Base-by-base conservation (phyloP, 2,329 filamentous ascomycete genomes). In the Neurospora sp. region DNA sequence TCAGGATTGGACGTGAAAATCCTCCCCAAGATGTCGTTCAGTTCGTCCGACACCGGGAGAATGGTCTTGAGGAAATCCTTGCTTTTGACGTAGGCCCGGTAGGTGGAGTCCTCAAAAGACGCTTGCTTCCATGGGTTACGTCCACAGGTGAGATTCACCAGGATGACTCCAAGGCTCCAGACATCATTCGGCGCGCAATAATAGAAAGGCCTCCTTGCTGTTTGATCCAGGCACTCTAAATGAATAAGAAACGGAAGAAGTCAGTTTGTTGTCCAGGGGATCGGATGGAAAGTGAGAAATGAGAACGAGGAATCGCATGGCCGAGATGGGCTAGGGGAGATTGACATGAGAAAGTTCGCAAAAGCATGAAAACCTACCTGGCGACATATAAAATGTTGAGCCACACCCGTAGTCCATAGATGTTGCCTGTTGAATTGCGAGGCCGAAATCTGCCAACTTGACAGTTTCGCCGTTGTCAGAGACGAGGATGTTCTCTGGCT, bases 91-190 rank as follows among this genome's bases (percentile, higher is more conserved):
- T 92, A 98, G 69, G 94, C 94, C 77, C 91, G 89, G 86, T 98
- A 99, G 66, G 96, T 98, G 73, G 93, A 93, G 81, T 99, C 96
- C 80, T 97, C 93, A 75, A 89, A 85, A 12, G 93, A 97, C 72
- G 96, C 96, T 79, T 96, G 91, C 83, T 98, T 98, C 96, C 96
- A 99, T 71, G 96, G 96, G 82, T 99, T 99, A 80, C 96, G 93
- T 78, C 96, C 96, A 82, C 96, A 99, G 68, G 93, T 97, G 75
- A 99, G 86, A 84, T 99, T 99, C 76, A 99, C 93, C 72, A 99
- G 86, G 79, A 99, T 97, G 68, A 99, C 95, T 75, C 96, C 96
- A n/a, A 99, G 87, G 77, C 92, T 95, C 96, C 96, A 99, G 76
- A 98, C 89, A 81, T 99, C 96, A 83, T 98, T 99, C 70, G 95